Base-by-base conservation (phyloP, 2,329 filamentous ascomycete genomes). In the Lasiodiplodia gonubiensis region DNA sequence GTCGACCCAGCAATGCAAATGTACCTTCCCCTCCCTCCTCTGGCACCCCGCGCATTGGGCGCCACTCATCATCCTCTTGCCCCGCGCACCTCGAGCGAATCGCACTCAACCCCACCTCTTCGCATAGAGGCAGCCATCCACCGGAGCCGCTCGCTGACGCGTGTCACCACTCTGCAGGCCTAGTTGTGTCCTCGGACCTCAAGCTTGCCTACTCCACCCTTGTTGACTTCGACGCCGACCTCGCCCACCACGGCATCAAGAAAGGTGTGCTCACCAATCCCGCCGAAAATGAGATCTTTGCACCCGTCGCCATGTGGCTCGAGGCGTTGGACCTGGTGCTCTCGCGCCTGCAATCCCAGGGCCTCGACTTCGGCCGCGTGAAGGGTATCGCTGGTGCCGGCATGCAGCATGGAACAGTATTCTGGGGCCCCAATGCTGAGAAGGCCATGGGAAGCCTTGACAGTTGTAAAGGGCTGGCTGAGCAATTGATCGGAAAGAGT, bases 391-490 rank as follows among this genome's bases (percentile, higher is more conserved):
- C 92, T 74, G 95, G 93, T 70, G 94, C 94, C 18, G 94, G 95
- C 66, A 96, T 98, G 86, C 95, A 99, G 84, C 95, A 98, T 80
- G 95, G 95, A 39, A 98, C 94, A 77, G 93, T 98, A 33, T 98
- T 95, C 82, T 98, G 94, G 94, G 91, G 87, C 68, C 78, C 82
- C 53, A 81, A 89, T 67, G 94, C 92, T 6, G 90, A 92, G 75
- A 74, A 79, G 8, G 75, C 90, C 52, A 85, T 98, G 52, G 80
- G 77, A 4, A 81, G 74, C 14, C 81, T 98, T 52, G 84, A 92
- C 71, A 76, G 85, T 2, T 80, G 80, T 23, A 86, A 86, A 76
- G 81, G 85, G 0, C 82, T 98, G 55, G 85, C 91, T 60, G 88
- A 91, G 69, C 93, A 97, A 81, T 82, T 98, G 30, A 42, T 59